These are phyloP conservation scores for Penicillium pulvis DNA, from an alignment of 495 filamentous ascomycete genomes.

Conservation along the genomic window DNA sequence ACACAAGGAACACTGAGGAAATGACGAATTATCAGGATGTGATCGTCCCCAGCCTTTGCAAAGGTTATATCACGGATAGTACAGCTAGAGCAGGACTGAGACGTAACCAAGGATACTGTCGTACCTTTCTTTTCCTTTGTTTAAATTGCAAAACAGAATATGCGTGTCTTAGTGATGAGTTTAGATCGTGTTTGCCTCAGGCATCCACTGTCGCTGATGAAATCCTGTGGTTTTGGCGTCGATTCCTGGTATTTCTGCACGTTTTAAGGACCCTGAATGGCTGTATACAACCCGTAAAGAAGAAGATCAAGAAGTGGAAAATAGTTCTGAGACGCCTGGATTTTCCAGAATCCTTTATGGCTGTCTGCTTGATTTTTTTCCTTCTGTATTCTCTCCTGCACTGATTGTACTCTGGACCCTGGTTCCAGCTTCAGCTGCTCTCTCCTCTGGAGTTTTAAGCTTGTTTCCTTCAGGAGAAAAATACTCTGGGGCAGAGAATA, in stretches of 20 bases:
- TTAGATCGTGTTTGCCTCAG: conserved; percentile 4
- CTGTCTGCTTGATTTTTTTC: neutral
- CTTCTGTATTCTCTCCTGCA: conserved; percentile 10
- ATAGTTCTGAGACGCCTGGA: neutral
- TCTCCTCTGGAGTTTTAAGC: conserved; percentile 31
- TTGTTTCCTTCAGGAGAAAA: conserved; percentile 28
- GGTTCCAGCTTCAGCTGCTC: conserved; percentile 20
- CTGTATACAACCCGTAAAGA: conserved; percentile 5
- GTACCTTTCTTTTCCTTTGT: conserved; percentile 2
- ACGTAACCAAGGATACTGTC: conserved; percentile 2
- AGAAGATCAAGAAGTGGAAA: neutral
- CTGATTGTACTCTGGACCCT: conserved; percentile 19
- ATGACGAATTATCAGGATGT: conserved; percentile 8
- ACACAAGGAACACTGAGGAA: conserved; percentile 1
- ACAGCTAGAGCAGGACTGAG: conserved; percentile 3
- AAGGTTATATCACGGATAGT: conserved; percentile 1
- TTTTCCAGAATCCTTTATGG: conserved; percentile 2
- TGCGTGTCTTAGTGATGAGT: neutral
- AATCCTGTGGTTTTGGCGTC: conserved; percentile 1
- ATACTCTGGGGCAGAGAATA: conserved; percentile 27
- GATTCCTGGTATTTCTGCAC: conserved; percentile 5
- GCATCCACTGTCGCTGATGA: conserved; percentile 1
- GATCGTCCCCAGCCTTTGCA: conserved; percentile 1
- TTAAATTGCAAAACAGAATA: neutral
- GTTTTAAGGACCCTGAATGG: conserved; percentile 3